Evolutionary conservation across 2,329 filamentous ascomycete species (phyloP), one percentile per base, ranked within the genome.

Genomic region (Arthrinium phaeospermum): DNA sequence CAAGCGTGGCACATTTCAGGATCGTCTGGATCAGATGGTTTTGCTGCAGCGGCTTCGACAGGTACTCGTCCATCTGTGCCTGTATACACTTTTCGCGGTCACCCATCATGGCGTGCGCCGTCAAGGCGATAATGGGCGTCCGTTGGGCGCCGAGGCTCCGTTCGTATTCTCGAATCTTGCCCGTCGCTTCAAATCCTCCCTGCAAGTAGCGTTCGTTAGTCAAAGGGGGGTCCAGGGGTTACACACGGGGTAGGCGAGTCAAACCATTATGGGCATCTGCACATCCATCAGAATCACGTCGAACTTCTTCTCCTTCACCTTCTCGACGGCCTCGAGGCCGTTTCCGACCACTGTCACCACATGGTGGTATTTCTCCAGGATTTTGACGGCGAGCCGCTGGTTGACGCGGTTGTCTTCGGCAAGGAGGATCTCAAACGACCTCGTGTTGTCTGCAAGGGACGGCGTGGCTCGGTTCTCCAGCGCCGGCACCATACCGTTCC

Each of bases 271-370:
- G n/a, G 96, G 96, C 96, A 99, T 99, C 82, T 98, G 96, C 24
- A 99, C 96, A 80, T 99, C 96, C 96, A 99, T 99, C 68, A 99
- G 88, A 75, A 99, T 96, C 74, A 98, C 94, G 82, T 99, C 96
- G 81, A 97, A 99, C 80, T 94, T 93, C 84, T 93, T 96, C 81
- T 92, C 91, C 87, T 97, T 95, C 77, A 98, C 91, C n/a, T 93
- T 92, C 80, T 98, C 93, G 19, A 98, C 91, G 1, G 96, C 96
- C 80, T 98, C 96, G 75, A 95, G 89, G 74, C 96, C 96, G 80
- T 99, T 99, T 78, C 95, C 94, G 61, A 98, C 96, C 34, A 99
- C 96, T 0, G 93, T 96, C 34, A 97, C 94, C 37, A 92, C 92
- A 80, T 97, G 94, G 80, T 98, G 95, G 82, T 98, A 98, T 83